Percentiles rank a stretch among this genome's conserved stretches.
phyloP scores from a whole-genome alignment of 1,284 basidiomycete species.

The Entoloma clypeatum region DNA sequence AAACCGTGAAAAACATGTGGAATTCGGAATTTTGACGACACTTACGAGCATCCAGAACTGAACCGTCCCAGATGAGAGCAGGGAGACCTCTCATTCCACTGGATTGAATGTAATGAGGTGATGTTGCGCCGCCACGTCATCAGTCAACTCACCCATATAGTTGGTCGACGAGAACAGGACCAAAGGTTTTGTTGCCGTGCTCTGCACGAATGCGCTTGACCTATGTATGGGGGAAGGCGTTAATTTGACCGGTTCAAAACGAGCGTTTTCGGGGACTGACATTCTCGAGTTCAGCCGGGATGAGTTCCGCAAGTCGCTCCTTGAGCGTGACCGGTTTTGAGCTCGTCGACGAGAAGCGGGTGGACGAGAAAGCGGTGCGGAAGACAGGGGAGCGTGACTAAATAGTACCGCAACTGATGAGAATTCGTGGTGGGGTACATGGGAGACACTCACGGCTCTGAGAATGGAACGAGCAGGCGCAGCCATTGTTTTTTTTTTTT shows the following conservation, averaged over 20 bases:
- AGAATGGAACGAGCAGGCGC: conserved; percentile 38
- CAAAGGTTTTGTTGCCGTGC: conserved; percentile 89
- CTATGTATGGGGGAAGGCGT: conserved; percentile 32
- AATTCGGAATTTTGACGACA: conserved; percentile 7
- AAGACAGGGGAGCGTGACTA: conserved; percentile 47
- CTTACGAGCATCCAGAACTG: conserved; percentile 85
- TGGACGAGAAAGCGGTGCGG: conserved; percentile 40
- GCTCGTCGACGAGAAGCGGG: conserved; percentile 63
- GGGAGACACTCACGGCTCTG: conserved; percentile 43
- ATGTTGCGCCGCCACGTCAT: neutral
- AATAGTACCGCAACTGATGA: no score
- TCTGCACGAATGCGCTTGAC: conserved; percentile 80
- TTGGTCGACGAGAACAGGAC: conserved; percentile 88
- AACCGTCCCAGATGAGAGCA: conserved; percentile 92
- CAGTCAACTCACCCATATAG: conserved; percentile 64
- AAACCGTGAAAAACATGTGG: conserved; percentile 9
- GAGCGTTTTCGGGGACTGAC: conserved; percentile 36
- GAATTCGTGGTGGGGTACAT: conserved; percentile 5
- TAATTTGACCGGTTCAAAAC: conserved; percentile 9
- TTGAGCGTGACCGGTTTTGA: conserved; percentile 77
- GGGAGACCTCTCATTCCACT: conserved; percentile 93
- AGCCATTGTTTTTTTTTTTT: conserved; percentile 24
- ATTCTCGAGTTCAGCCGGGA: conserved; percentile 85
- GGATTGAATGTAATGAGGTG: conserved; percentile 15
- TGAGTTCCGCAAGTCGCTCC: conserved; percentile 87